Percentiles rank a stretch among this genome's conserved stretches.
phyloP scores from a whole-genome alignment of 2,329 filamentous ascomycete genomes.

The Calonectria hongkongensis region DNA sequence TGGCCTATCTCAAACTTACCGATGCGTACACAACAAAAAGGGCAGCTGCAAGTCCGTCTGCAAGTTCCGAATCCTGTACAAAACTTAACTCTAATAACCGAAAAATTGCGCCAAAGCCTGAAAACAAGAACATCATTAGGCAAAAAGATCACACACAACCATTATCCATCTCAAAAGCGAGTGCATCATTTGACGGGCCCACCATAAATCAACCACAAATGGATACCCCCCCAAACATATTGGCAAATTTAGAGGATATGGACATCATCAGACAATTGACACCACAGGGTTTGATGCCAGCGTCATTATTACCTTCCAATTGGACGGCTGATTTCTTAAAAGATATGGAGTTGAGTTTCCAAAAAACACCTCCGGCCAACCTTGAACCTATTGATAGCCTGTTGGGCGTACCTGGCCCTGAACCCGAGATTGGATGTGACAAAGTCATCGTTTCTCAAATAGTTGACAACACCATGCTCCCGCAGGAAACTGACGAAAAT shows the following conservation, averaged over 20 bases:
- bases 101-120: not conserved
- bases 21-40: conserved; percentile 39
- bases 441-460: conserved; percentile 26
- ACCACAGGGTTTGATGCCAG: conserved; percentile 18
- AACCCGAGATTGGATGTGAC: not conserved
- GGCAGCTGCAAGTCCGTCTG: conserved; percentile 5
- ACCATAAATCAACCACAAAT: no score
- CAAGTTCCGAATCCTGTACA: conserved; percentile 10
- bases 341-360: conserved; percentile 35
- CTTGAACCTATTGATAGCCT: conserved; percentile 28
- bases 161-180: not conserved
- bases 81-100: not conserved
- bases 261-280: conserved; percentile 14
- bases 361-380: conserved; percentile 33
- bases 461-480: conserved; percentile 19
- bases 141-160: not conserved
- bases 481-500: conserved; percentile 27
- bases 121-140: not conserved
- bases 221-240: not conserved
- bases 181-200: no score
- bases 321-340: conserved; percentile 40
- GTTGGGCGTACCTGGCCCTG: conserved; percentile 28
- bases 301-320: conserved; percentile 5
- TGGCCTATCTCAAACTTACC: conserved; percentile 39
- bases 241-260: conserved; percentile 20